phyloP scores from a whole-genome alignment of 345 rosid species.

The Gossypium australe region DNA sequence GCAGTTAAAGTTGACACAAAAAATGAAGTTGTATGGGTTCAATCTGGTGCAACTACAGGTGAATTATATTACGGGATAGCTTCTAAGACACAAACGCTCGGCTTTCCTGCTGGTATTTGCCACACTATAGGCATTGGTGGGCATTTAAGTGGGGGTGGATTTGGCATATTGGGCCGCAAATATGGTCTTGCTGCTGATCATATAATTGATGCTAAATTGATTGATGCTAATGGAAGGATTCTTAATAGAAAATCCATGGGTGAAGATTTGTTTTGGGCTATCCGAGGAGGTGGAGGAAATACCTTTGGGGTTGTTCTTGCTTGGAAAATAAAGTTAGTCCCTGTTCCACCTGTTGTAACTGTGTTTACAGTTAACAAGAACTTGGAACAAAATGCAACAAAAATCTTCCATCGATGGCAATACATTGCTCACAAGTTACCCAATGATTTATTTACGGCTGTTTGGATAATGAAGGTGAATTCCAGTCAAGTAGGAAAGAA shows the following conservation, averaged over 20 bases:
- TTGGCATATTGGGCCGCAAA: neutral
- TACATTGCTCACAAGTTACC: slow-evolving; percentile 1
- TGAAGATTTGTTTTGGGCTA: slow-evolving; percentile 10
- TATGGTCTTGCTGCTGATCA: slow-evolving; percentile 13
- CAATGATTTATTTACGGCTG: neutral
- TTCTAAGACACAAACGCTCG: neutral
- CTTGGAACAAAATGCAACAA: neutral
- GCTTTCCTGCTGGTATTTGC: neutral
- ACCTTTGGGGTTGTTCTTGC: neutral
- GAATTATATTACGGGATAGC: slow-evolving; percentile 7
- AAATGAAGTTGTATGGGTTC: neutral
- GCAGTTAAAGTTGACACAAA: neutral
- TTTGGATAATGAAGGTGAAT: neutral
- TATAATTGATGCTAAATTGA: neutral
- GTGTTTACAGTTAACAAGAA: neutral
- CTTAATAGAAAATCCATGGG: slow-evolving; percentile 11
- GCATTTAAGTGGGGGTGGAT: neutral
- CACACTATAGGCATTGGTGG: slow-evolving; percentile 7
- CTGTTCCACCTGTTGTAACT: neutral
- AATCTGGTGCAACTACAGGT: neutral
- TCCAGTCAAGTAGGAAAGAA: neutral
- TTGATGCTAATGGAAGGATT: slow-evolving; percentile 7
- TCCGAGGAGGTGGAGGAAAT: slow-evolving; percentile 9
- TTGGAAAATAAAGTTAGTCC: neutral
- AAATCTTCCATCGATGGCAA: neutral